A percentile compares a stretch with the other conserved stretches of the same genome.
Conservation (phyloP, 192 early-diverging fungal genomes). For the Entophlyctis helioformis region DNA sequence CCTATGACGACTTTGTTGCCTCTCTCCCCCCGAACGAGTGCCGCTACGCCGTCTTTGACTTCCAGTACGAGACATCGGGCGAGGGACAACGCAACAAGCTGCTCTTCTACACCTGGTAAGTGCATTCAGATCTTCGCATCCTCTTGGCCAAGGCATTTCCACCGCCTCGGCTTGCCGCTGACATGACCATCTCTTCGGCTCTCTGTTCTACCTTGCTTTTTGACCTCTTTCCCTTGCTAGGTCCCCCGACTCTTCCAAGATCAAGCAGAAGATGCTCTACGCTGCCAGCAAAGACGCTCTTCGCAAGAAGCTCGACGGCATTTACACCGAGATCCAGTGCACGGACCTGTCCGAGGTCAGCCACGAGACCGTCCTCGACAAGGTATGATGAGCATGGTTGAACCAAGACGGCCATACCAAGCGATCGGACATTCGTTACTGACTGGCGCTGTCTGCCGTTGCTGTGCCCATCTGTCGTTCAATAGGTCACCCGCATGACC, state of each 20-base stretch:
- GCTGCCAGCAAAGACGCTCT: conserved; percentile 72
- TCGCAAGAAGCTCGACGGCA: conserved; percentile 57
- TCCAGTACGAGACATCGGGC: conserved; percentile 56
- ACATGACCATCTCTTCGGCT: too few species aligned
- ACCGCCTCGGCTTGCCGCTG: too few species aligned
- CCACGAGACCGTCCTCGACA: conserved; percentile 60
- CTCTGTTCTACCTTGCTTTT: too few species aligned
- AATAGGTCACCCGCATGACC: too few species aligned
- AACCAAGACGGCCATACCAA: too few species aligned
- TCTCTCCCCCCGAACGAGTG: conserved; percentile 48
- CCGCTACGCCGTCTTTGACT: conserved; percentile 84
- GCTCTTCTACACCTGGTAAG: conserved; percentile 73
- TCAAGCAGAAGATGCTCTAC: conserved; percentile 85
- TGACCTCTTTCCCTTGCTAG: conserved; percentile 15
- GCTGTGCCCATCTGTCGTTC: too few species aligned
- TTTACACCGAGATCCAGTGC: conserved; percentile 69
- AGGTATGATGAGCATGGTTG: too few species aligned
- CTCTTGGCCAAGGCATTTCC: too few species aligned
- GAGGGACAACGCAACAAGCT: conserved; percentile 74
- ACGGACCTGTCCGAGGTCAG: conserved; percentile 68
- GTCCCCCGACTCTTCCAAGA: conserved; percentile 64
- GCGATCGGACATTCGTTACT: too few species aligned
- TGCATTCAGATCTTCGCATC: too few species aligned
- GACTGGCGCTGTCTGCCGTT: too few species aligned
- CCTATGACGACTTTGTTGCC: conserved; percentile 60